A percentile compares a stretch with the other conserved stretches of the same genome.
Evolutionary conservation across 768 basidiomycete genomes (phyloP).

Genomic region (Collybiopsis luxurians): DNA sequence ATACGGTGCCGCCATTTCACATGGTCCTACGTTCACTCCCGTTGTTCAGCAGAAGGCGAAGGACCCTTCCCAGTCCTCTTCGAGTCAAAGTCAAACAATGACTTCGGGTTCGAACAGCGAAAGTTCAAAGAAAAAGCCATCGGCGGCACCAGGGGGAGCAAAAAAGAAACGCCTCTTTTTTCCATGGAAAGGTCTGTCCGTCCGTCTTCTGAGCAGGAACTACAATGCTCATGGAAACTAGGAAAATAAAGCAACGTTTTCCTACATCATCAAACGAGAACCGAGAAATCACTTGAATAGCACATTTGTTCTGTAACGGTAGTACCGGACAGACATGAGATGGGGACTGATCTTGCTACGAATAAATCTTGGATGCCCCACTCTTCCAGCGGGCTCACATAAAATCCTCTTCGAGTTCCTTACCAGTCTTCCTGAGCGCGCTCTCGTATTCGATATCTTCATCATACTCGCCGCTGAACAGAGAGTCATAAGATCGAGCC

Average conservation of each 20-base stretch:
- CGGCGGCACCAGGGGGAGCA: background rate
- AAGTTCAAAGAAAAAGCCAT: background rate
- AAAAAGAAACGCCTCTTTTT: background rate
- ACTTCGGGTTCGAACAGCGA: background rate
- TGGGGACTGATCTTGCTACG: too few species aligned
- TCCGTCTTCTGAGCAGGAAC: background rate
- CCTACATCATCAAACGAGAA: background rate
- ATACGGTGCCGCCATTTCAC: background rate
- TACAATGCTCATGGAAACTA: background rate
- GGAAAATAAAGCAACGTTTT: background rate
- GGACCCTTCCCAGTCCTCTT: background rate
- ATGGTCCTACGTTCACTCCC: background rate
- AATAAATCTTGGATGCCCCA: too few species aligned
- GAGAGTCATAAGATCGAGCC: slow-evolving; percentile 78
- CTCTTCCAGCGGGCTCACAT: slow-evolving; percentile 51
- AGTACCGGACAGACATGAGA: too few species aligned
- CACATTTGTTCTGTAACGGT: too few species aligned
- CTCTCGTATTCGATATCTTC: slow-evolving; percentile 37
- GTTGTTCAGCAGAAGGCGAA: slow-evolving; percentile 3
- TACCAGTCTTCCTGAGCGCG: slow-evolving; percentile 51
- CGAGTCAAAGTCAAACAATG: background rate
- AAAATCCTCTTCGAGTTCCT: slow-evolving; percentile 85
- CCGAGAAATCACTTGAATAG: background rate
- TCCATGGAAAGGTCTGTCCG: background rate
- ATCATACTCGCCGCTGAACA: slow-evolving; percentile 68